Percentiles rank a stretch among this genome's conserved stretches.
Conservation (phyloP, 1,284 basidiomycete species). For the Pseudozyma sp. region DNA sequence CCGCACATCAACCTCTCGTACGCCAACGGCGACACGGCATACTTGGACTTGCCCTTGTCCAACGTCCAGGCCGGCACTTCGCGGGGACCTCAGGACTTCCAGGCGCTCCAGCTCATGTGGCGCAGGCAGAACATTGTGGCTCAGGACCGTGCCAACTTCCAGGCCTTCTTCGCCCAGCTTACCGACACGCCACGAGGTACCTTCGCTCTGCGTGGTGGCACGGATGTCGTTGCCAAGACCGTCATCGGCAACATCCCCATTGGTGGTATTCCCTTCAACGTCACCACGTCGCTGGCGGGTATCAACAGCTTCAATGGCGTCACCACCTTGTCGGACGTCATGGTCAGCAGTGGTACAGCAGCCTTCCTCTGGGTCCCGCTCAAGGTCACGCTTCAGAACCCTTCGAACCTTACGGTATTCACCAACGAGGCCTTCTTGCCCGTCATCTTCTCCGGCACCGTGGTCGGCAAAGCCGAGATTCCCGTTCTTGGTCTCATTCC, state of each 20-base stretch:
- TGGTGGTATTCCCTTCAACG: constrained; percentile 76
- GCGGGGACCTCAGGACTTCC: constrained; percentile 75
- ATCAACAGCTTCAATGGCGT: constrained; percentile 53
- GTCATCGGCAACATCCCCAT: constrained; percentile 79
- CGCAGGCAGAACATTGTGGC: constrained; percentile 74
- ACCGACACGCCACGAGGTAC: constrained; percentile 73
- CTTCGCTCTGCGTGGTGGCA: constrained; percentile 75
- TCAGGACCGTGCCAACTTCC: constrained; percentile 74
- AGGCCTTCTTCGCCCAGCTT: constrained; percentile 75
- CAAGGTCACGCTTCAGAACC: constrained; percentile 52
- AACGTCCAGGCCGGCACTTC: constrained; percentile 76
- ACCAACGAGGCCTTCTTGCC: constrained; percentile 76
- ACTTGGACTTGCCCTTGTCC: constrained; percentile 74
- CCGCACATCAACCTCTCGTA: constrained; percentile 74
- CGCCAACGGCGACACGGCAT: constrained; percentile 74
- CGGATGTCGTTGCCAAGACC: constrained; percentile 76
- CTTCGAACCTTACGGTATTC: constrained; percentile 74
- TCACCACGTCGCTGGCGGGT: constrained; percentile 75
- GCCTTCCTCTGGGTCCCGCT: constrained; percentile 42
- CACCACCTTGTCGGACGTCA: constrained; percentile 71
- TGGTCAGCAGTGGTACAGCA: constrained; percentile 52
- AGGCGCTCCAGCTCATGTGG: constrained; percentile 73
- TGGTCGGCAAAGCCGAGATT: constrained; percentile 71
- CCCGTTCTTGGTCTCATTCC: constrained; percentile 72
- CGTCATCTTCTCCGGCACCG: constrained; percentile 74